Base-by-base conservation (phyloP, 352 stramenopile species). In the Pythium pyrilobum region DNA sequence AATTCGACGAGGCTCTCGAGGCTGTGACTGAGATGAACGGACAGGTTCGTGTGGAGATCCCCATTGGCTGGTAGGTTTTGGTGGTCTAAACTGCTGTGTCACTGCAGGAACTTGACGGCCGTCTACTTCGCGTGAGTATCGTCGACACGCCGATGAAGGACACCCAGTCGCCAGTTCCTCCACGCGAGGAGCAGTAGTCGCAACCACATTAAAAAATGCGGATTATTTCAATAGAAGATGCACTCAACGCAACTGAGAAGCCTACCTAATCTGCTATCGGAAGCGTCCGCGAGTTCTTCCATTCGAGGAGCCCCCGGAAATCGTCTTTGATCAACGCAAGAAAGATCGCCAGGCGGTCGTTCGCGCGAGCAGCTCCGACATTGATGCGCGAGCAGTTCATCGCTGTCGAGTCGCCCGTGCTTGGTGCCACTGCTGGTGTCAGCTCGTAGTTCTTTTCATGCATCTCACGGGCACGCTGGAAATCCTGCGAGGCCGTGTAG, bases 401-500 rank as follows among this genome's bases (percentile, higher is more conserved):
- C 4, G 67, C 54, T 10, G 69, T 66, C 8, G 61, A 40, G 29
- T 90, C 76, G 10, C 57, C 59, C 0, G 71, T 68, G 31, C 64
- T 69, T 11, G 71, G 52, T 9, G 66, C 67, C 33, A 85, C 62
- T 11, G 65, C 73, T 23, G 78, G 77, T 9, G 89, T 70, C 18
- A 95, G 66, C 56, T 96, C 83, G 53, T 97, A 92, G 64, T 92
- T 95, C 33, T 92, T 89, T 53, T 95, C 84, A 59, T 92, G 92
- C 71, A 92, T 96, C 53, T 95, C 79, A 1, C 94, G 67, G 2
- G 89, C 90, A 10, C 72, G 75, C 9, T 71, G 62, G 52, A 92
- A 92, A 44, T 96, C 84, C 32, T 85, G 77, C 6, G 79, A 81
- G 41, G 75, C 65, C 13, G 80, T 90, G 59, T 92, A 92, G 45